These are phyloP conservation scores for Darksidea phi DNA, from an alignment of 495 filamentous ascomycete genomes.

Conservation along the genomic window DNA sequence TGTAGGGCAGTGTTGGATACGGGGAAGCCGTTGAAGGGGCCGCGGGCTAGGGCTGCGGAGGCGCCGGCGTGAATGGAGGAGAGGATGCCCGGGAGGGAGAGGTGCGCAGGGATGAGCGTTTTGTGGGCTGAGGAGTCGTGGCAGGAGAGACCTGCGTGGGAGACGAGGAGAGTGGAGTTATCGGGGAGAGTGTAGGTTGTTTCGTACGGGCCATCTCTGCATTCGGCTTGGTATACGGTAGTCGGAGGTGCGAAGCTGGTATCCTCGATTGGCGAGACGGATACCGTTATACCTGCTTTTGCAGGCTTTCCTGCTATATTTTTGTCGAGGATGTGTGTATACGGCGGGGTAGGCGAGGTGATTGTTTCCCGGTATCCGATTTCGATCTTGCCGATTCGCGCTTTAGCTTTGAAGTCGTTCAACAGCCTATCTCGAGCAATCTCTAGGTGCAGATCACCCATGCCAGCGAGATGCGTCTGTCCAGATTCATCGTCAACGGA, in stretches of 20 bases:
- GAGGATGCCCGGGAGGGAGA: conserved; percentile 57
- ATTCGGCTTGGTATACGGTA: neutral
- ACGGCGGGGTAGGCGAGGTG: conserved; percentile 51
- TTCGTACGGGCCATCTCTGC: conserved; percentile 39
- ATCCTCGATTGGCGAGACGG: conserved; percentile 59
- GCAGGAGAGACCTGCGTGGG: conserved; percentile 41
- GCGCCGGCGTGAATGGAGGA: conserved; percentile 72
- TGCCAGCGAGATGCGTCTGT: conserved; percentile 88
- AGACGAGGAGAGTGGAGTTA: conserved; percentile 42
- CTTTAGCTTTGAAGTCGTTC: conserved; percentile 84
- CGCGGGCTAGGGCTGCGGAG: conserved; percentile 80
- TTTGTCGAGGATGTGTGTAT: conserved; percentile 68
- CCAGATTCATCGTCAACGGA: conserved; percentile 84
- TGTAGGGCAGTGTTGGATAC: conserved; percentile 68
- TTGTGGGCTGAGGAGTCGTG: conserved; percentile 30
- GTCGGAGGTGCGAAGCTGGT: conserved; percentile 39
- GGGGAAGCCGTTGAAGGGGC: conserved; percentile 72
- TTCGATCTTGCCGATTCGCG: conserved; percentile 86
- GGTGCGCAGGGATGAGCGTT: conserved; percentile 54
- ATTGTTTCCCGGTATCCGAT: conserved; percentile 90
- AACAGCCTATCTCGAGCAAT: conserved; percentile 86
- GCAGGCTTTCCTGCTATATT: conserved; percentile 76
- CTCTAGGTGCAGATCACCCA: conserved; percentile 98
- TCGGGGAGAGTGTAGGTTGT: conserved; percentile 42
- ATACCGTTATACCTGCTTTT: conserved; percentile 71